Evolutionary conservation across 768 basidiomycete species (phyloP).

Genomic region (Termitomyces sp.): DNA sequence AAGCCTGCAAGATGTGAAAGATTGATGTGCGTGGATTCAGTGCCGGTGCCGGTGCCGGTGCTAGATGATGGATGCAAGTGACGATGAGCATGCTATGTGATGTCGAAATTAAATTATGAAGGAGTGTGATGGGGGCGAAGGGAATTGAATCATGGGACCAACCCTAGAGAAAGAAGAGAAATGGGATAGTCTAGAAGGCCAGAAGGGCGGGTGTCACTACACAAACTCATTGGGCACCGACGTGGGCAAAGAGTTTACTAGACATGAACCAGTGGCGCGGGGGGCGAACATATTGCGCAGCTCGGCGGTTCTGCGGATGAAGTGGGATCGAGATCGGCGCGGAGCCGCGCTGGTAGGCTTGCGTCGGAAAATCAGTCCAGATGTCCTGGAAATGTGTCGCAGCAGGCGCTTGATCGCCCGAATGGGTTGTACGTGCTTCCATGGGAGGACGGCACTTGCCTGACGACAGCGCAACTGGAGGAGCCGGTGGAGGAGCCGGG

Average conservation of each 20-base stretch:
- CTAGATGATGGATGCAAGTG: constrained; percentile 11
- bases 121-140: not conserved
- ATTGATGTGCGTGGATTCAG: not conserved
- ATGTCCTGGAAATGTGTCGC: constrained; percentile 31
- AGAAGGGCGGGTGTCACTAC: not conserved
- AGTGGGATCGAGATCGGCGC: constrained; percentile 20
- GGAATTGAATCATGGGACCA: not conserved
- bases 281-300: constrained; percentile 26
- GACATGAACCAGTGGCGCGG: constrained; percentile 54
- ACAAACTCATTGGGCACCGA: constrained; percentile 26
- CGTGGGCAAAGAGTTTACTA: constrained; percentile 45
- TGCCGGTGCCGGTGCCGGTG: constrained; percentile 1
- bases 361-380: constrained; percentile 24
- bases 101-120: constrained; percentile 1
- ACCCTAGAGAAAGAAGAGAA: not conserved
- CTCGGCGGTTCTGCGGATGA: constrained; percentile 24
- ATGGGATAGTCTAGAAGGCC: not conserved
- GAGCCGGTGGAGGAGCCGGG: constrained; percentile 34
- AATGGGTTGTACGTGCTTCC: constrained; percentile 30
- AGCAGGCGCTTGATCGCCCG: constrained; percentile 34
- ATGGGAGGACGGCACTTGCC: constrained; percentile 22
- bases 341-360: constrained; percentile 12
- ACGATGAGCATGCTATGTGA: constrained; percentile 12
- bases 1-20: not conserved
- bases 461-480: constrained; percentile 25